Evolutionary conservation across 2,329 filamentous ascomycete genomes (phyloP), one percentile per base, ranked within the genome.

Genomic region (Raffaelea ambrosiae): DNA sequence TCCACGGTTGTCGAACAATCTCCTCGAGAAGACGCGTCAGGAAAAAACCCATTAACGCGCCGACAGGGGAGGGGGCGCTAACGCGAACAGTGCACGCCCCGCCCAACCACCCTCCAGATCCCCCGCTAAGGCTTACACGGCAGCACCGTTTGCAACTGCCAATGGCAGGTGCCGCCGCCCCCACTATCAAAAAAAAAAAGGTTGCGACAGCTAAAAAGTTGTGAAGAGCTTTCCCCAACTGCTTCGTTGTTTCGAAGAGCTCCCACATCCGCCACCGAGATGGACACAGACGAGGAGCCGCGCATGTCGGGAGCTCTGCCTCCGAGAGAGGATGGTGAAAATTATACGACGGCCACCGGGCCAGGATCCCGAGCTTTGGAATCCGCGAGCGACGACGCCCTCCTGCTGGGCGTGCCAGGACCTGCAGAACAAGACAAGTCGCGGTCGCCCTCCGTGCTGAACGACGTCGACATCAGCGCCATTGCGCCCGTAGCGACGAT

Each of bases 231-330:
- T n/a, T n/a, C n/a, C n/a, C n/a, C n/a, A n/a, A n/a, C n/a, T n/a
- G n/a, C n/a, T n/a, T n/a, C n/a, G n/a, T n/a, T n/a, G n/a, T n/a
- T n/a, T n/a, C 26, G 7, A 29, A 7, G 26, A 29, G 13, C 13
- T 29, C 26, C 7, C 26, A 29, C 26, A 29, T 7, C 4, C 19
- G 29, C 39, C 19, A 40, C 16, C 35, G 20, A 20, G 9, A 46
- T 46, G 43, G 46, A 51, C 4, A n/a, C 29, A 13, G 44, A 47
- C 38, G 49, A 48, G 2, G 31, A 19, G 4, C 45, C 46, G 20
- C 35, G 29, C 35, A 47, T 47, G 44, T 43, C 41, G 1, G 48
- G 42, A 11, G 48, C 44, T n/a, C 38, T 44, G 21, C 18, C 36
- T 3, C 13, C 22, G 4, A 19, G 20, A 13, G 31, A 29, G 18